phyloP scores from a whole-genome alignment of 345 rosid species.

The Melaleuca quinquenervia region DNA sequence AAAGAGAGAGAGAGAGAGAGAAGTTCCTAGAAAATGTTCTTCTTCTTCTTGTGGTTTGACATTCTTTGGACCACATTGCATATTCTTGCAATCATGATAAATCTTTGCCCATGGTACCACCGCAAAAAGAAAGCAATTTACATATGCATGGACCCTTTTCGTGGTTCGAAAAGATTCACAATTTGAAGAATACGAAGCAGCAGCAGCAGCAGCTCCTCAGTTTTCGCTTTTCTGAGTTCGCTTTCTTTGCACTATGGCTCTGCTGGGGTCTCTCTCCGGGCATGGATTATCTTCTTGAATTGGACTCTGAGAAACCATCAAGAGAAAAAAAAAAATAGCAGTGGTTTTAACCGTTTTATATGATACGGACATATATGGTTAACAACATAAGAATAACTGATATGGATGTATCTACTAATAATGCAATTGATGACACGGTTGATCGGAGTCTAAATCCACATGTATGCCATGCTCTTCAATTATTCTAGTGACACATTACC shows the following conservation, averaged over 20 bases:
- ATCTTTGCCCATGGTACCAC: background rate
- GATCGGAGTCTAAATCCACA: background rate
- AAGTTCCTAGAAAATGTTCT: background rate
- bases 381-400: background rate
- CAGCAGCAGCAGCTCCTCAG: background rate
- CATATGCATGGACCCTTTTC: background rate
- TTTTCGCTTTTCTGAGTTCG: background rate
- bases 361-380: background rate
- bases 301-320: background rate
- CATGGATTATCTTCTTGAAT: background rate
- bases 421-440: background rate
- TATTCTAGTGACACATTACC: background rate
- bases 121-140: background rate
- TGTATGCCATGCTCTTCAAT: background rate
- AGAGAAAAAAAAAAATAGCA: background rate
- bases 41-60: background rate
- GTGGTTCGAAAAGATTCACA: background rate
- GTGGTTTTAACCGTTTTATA: background rate
- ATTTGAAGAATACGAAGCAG: background rate
- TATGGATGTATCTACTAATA: background rate
- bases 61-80: background rate
- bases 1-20: background rate
- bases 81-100: background rate
- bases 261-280: background rate
- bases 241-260: background rate